These are phyloP conservation scores for Trichoderma gamsii DNA, from an alignment of 495 filamentous ascomycete species.

Conservation along the genomic window DNA sequence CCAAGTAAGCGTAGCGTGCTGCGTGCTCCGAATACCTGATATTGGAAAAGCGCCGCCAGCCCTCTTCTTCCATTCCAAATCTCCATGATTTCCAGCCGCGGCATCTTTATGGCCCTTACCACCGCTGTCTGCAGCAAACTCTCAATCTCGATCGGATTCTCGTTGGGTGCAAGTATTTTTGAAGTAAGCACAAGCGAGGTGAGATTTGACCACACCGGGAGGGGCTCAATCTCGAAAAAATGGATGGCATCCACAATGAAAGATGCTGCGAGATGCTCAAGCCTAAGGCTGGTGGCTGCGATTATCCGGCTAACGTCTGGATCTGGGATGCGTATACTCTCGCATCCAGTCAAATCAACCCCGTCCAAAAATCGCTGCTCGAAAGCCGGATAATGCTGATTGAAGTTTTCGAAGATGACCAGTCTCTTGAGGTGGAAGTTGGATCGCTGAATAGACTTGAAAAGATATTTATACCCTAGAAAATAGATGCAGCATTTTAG, in stretches of 20 bases:
- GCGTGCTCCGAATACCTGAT: conserved; percentile 24
- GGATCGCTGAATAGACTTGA: conserved; percentile 24
- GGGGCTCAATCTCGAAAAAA: conserved; percentile 30
- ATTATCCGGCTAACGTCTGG: conserved; percentile 25
- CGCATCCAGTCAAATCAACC: conserved; percentile 18
- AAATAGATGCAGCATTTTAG: conserved; percentile 19
- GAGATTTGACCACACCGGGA: conserved; percentile 34
- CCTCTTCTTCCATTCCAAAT: conserved; percentile 36
- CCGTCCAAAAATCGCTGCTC: conserved; percentile 22
- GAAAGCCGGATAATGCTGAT: conserved; percentile 25
- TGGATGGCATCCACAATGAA: conserved; percentile 33
- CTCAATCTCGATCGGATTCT: conserved; percentile 24
- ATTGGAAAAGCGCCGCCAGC: conserved; percentile 32
- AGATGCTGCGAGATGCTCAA: conserved; percentile 34
- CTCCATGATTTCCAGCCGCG: conserved; percentile 34
- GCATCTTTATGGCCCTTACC: conserved; percentile 33
- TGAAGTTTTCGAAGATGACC: conserved; percentile 31
- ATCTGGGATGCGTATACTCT: conserved; percentile 25
- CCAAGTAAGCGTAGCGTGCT: conserved; percentile 29
- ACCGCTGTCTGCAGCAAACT: conserved; percentile 30
- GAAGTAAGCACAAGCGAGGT: conserved; percentile 31
- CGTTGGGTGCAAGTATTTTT: conserved; percentile 25
- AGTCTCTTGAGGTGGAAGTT: conserved; percentile 26
- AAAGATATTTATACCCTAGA: conserved; percentile 23
- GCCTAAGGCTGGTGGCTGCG: conserved; percentile 27